phyloP scores from a whole-genome alignment of 768 basidiomycete genomes.

The Paxillus rubicundulus region DNA sequence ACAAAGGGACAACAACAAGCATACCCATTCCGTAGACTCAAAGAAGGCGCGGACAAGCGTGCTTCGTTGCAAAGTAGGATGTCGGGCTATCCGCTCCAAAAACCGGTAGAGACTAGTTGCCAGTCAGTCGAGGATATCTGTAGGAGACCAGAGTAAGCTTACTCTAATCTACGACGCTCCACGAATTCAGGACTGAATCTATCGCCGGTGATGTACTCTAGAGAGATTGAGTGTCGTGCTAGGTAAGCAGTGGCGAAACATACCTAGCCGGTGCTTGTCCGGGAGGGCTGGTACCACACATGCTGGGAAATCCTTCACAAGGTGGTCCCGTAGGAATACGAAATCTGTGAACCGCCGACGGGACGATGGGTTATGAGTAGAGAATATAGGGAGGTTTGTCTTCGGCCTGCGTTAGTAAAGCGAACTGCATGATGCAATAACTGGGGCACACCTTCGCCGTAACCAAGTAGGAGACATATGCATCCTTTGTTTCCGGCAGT shows the following conservation, averaged over 20 bases:
- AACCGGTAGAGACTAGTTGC: conserved; percentile 81
- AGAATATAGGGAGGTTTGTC: conserved; percentile 91
- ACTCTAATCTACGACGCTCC: conserved; percentile 89
- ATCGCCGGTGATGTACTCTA: conserved; percentile 97
- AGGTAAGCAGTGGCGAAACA: conserved; percentile 26
- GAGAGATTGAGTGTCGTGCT: conserved; percentile 2
- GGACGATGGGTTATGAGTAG: conserved; percentile 65
- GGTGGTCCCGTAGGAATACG: conserved; percentile 85
- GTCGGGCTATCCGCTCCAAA: conserved; percentile 84
- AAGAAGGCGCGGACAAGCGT: conserved; percentile 92
- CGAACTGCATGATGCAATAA: neutral
- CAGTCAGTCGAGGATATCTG: conserved; percentile 3
- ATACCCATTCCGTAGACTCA: conserved; percentile 97
- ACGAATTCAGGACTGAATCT: conserved; percentile 97
- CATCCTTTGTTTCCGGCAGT: conserved; percentile 94
- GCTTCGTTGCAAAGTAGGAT: conserved; percentile 91
- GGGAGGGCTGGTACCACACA: conserved; percentile 97
- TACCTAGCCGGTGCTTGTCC: conserved; percentile 94
- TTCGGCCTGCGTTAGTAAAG: conserved; percentile 33
- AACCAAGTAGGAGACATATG: conserved; percentile 93
- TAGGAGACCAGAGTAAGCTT: conserved; percentile 29
- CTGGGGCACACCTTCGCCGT: conserved; percentile 67
- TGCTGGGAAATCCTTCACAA: conserved; percentile 90
- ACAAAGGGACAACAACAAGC: conserved; percentile 17
- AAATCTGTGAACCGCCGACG: conserved; percentile 97